Conservation (phyloP, 2,329 filamentous ascomycete genomes). For the Xylariaceae sp. region DNA sequence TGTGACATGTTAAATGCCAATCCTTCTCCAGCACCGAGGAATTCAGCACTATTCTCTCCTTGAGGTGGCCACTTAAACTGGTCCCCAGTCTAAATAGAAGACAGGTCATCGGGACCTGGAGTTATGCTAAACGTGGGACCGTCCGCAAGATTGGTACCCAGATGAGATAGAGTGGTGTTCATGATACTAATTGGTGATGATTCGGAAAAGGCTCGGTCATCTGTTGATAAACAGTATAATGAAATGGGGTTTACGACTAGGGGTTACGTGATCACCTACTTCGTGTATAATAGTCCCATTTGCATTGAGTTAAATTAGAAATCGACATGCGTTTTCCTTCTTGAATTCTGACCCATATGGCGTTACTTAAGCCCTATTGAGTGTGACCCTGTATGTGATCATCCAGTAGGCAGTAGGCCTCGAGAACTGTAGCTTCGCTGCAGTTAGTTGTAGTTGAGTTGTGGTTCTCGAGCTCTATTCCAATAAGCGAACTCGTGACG, state of each 20-base stretch:
- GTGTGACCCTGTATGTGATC: too few species aligned
- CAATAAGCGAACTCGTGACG: too few species aligned
- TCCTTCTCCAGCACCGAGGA: background rate
- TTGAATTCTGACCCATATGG: too few species aligned
- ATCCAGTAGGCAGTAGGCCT: too few species aligned
- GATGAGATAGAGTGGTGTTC: background rate
- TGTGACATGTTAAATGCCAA: background rate
- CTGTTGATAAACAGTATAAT: background rate
- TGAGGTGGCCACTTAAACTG: background rate
- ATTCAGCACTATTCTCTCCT: background rate
- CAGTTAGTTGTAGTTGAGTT: too few species aligned
- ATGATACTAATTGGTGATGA: background rate
- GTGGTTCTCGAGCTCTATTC: too few species aligned
- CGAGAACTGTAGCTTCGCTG: too few species aligned
- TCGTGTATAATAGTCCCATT: too few species aligned
- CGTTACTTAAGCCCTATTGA: too few species aligned
- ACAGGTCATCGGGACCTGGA: background rate
- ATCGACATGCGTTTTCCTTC: too few species aligned
- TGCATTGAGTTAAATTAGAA: too few species aligned
- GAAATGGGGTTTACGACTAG: background rate
- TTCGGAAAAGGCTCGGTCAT: background rate
- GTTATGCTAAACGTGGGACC: background rate
- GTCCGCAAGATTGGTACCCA: background rate
- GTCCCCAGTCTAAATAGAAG: background rate
- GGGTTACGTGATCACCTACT: background rate